Evolutionary conservation across 306 rosid species (phyloP).

Genomic region (Cyamopsis tetragonoloba): DNA sequence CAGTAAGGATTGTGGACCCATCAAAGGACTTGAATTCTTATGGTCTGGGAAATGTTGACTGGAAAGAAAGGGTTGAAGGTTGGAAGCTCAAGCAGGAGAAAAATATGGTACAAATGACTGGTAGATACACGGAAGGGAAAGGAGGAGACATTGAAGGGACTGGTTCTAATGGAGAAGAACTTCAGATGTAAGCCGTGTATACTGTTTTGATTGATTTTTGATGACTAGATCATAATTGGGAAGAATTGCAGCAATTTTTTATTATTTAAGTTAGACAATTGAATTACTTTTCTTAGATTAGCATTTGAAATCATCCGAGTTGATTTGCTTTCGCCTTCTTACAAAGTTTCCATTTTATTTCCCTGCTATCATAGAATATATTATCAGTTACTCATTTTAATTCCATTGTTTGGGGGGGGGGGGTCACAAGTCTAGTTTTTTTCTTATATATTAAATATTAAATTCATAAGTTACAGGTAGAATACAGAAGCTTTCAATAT

Average conservation of each 20-base stretch:
- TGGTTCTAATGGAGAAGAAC: constrained; percentile 97
- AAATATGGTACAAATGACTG: constrained; percentile 67
- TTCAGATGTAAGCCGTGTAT: constrained; percentile 67
- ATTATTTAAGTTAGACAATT: background rate
- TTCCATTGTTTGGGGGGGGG: no score
- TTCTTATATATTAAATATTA: background rate
- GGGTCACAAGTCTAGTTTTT: background rate
- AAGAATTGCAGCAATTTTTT: background rate
- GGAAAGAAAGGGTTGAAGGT: constrained; percentile 99
- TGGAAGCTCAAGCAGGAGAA: constrained; percentile 98
- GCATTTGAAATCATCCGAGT: background rate
- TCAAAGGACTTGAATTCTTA: constrained; percentile 93
- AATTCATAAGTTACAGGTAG: background rate
- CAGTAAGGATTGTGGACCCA: constrained; percentile 88
- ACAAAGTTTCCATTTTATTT: background rate
- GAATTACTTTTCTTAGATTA: background rate
- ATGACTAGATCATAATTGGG: background rate
- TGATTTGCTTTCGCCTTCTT: background rate
- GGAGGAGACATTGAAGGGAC: constrained; percentile 98
- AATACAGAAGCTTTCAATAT: constrained; percentile 7
- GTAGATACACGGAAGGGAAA: constrained; percentile 80
- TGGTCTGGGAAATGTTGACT: constrained; percentile 98
- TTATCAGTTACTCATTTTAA: background rate
- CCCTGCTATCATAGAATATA: background rate
- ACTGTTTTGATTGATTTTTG: background rate